Conservation (phyloP, 768 basidiomycete species). For the Hortiboletus campestris region DNA sequence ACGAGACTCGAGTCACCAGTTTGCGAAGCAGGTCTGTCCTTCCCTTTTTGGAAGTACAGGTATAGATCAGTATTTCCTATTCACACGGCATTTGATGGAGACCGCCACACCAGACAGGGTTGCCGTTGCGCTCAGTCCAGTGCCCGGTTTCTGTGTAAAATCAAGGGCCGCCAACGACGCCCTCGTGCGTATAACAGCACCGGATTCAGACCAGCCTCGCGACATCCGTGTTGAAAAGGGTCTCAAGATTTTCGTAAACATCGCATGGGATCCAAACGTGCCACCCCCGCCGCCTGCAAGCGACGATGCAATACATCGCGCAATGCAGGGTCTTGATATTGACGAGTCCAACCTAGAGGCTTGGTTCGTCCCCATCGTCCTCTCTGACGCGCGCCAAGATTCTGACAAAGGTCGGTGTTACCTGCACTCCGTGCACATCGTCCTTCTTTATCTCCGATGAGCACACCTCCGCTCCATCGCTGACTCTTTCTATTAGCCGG, state of each 20-base stretch:
- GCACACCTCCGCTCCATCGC: background rate
- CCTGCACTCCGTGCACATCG: constrained; percentile 6
- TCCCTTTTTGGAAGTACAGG: background rate
- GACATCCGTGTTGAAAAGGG: constrained; percentile 39
- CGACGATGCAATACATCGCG: constrained; percentile 57
- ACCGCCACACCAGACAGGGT: constrained; percentile 12
- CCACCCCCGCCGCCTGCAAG: constrained; percentile 65
- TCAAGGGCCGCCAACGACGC: constrained; percentile 45
- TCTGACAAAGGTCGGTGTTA: constrained; percentile 62
- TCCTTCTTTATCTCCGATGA: constrained; percentile 19
- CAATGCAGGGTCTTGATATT: constrained; percentile 50
- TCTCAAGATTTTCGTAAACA: constrained; percentile 70
- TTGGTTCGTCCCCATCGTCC: constrained; percentile 70
- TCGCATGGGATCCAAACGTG: constrained; percentile 66
- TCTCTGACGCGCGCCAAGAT: constrained; percentile 61
- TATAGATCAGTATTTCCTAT: constrained; percentile 5
- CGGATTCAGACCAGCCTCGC: background rate
- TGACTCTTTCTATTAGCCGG: constrained; percentile 48
- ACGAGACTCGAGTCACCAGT: background rate
- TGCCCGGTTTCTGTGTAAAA: constrained; percentile 73
- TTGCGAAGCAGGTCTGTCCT: background rate
- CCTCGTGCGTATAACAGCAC: constrained; percentile 18
- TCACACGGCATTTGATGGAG: constrained; percentile 18
- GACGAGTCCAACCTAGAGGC: constrained; percentile 39
- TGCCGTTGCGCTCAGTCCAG: constrained; percentile 47